phyloP scores from a whole-genome alignment of 2,329 filamentous ascomycete genomes.

The Penicillium sp. region DNA sequence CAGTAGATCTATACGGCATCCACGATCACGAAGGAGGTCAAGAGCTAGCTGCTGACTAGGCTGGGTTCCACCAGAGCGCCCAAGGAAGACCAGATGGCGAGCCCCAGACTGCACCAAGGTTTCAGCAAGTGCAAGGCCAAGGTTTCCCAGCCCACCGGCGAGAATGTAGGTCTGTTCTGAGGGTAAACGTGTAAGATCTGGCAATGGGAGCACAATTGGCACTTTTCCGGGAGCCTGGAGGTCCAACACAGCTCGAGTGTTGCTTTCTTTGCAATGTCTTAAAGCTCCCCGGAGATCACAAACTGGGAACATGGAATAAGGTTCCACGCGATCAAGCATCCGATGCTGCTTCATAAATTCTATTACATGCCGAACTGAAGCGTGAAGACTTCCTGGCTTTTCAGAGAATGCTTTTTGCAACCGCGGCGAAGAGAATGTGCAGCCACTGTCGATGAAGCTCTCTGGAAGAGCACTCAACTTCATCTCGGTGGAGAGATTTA shows the following conservation, averaged over 20 bases:
- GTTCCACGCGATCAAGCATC: slow-evolving; percentile 13
- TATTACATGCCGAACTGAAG: slow-evolving; percentile 14
- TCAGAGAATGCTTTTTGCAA: slow-evolving; percentile 16
- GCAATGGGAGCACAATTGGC: slow-evolving; percentile 14
- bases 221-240: slow-evolving; percentile 17
- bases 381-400: slow-evolving; percentile 16
- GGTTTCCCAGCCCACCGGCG: slow-evolving; percentile 24
- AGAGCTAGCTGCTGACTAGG: slow-evolving; percentile 14
- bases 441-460: slow-evolving; percentile 19
- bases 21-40: slow-evolving; percentile 10
- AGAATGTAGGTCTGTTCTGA: slow-evolving; percentile 20
- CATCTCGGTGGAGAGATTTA: slow-evolving; percentile 19
- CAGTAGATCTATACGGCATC: slow-evolving; percentile 16
- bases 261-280: slow-evolving; percentile 10
- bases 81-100: slow-evolving; percentile 25
- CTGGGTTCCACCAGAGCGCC: slow-evolving; percentile 17
- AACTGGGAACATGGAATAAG: slow-evolving; percentile 11
- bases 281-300: slow-evolving; percentile 12
- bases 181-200: slow-evolving; percentile 9
- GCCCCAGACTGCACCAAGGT: slow-evolving; percentile 20
- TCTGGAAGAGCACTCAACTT: slow-evolving; percentile 20
- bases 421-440: slow-evolving; percentile 19
- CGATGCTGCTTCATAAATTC: slow-evolving; percentile 17
- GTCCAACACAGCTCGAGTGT: slow-evolving; percentile 12
- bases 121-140: slow-evolving; percentile 22